Evolutionary conservation across 2,329 filamentous ascomycete genomes (phyloP), one percentile per base, ranked within the genome.

Genomic region (Monosporascus sp.): DNA sequence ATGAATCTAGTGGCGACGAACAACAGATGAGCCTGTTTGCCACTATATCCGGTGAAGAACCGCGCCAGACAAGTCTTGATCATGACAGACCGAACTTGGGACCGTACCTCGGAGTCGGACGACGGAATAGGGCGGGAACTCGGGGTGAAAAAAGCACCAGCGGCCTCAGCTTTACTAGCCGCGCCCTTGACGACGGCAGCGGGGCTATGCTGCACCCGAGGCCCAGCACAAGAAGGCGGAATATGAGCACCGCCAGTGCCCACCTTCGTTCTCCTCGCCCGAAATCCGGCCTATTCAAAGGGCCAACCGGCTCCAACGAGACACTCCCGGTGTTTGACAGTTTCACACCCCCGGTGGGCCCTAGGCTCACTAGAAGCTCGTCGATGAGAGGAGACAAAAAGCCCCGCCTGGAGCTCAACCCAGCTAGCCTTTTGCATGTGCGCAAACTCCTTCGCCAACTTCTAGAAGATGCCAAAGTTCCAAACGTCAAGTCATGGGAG

Each of bases 1-100:
- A 99, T 67, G 91, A 89, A 48, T 96, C 92, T 2, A 97, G 91
- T 63, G 93, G 89, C 38, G 92, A 96, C 63, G 92, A 99, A 60
- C 89, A 95, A 62, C 89, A 95, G 62, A 87, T 92, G 72, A 92
- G 87, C 65, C 87, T 97, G 14, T 89, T 96, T 70, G 86, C 88
- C 2, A 85, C 82, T 7, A 80, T 87, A 74, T 77, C 91, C n/a
- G 84, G 80, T 53, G 80, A 81, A 47, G 85, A 86, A 54, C 73
- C 82, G 20, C 78, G 84, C 11, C 79, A 84, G 17, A 79, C 84
- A 18, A 88, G 82, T 56, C 80, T 82, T 26, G 91, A 96, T 49
- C 82, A 83, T 51, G 92, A 96, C 57, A 88, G 83, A 63, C 74
- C 84, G 38, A 87, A 82, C 3, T 84, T 96, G 57, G 84, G 87